Conservation (phyloP, 306 rosid genomes). For the Trifolium fragiferum region DNA sequence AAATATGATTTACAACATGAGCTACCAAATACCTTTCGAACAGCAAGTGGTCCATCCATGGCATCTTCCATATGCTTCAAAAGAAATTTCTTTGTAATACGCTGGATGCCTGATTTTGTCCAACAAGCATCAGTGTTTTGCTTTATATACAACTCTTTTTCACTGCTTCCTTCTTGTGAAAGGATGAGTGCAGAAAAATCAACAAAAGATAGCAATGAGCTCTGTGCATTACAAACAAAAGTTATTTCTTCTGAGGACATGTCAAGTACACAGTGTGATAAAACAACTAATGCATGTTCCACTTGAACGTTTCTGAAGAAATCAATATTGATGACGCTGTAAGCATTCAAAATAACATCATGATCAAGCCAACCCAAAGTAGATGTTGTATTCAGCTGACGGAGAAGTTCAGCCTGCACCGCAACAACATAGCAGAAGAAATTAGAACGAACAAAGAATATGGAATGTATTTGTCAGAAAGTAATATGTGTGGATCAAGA, state of each 20-base stretch:
- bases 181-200: conserved; percentile 69
- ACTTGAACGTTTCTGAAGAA: conserved; percentile 60
- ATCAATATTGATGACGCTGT: conserved; percentile 57
- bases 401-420: conserved; percentile 77
- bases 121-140: conserved; percentile 52
- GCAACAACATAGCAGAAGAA: conserved; percentile 31
- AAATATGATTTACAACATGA: conserved; percentile 14
- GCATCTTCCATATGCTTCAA: conserved; percentile 83
- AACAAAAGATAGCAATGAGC: conserved; percentile 72
- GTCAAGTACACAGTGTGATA: conserved; percentile 91
- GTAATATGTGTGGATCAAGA: conserved; percentile 31
- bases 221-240: conserved; percentile 65
- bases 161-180: conserved; percentile 45
- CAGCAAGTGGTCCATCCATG: conserved; percentile 70
- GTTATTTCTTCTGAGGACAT: conserved; percentile 81
- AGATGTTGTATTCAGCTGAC: conserved; percentile 78
- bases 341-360: conserved; percentile 67
- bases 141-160: conserved; percentile 48
- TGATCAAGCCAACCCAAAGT: conserved; percentile 74
- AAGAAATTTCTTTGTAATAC: conserved; percentile 60
- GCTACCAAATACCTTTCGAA: conserved; percentile 62
- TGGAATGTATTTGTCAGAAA: conserved; percentile 14
- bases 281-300: conserved; percentile 73
- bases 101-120: conserved; percentile 70
- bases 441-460: conserved; percentile 22